Conservation (phyloP, 2,329 filamentous ascomycete species). For the Exophiala bonariae region DNA sequence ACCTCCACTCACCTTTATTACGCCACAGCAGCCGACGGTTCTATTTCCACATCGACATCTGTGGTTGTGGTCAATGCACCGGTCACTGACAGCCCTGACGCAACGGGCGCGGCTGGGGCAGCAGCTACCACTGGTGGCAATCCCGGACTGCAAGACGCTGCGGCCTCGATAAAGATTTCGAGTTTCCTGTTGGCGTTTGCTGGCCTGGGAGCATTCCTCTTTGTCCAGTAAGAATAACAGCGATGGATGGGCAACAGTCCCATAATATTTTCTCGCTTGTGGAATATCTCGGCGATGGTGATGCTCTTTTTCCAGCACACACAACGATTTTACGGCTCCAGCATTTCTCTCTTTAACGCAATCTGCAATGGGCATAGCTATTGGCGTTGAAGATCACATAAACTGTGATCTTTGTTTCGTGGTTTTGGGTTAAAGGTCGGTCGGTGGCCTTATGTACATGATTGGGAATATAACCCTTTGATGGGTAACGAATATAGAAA, state of each 20-base stretch:
- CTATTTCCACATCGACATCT: slow-evolving; percentile 43
- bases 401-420: neutral
- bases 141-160: slow-evolving; percentile 43
- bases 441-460: slow-evolving; percentile 10
- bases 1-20: slow-evolving; percentile 43
- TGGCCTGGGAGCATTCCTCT: slow-evolving; percentile 12
- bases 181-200: slow-evolving; percentile 8
- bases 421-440: too few species aligned
- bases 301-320: slow-evolving; percentile 12
- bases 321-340: slow-evolving; percentile 25
- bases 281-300: neutral
- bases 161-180: slow-evolving; percentile 30
- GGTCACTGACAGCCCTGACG: slow-evolving; percentile 28
- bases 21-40: slow-evolving; percentile 44
- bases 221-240: slow-evolving; percentile 13
- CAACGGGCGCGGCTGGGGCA: slow-evolving; percentile 24
- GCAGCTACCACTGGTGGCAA: slow-evolving; percentile 27
- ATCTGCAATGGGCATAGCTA: slow-evolving; percentile 25
- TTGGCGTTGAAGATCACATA: slow-evolving; percentile 15
- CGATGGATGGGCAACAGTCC: too few species aligned
- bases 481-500: slow-evolving; percentile 3
- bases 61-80: slow-evolving; percentile 45
- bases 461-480: neutral
- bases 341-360: slow-evolving; percentile 25
- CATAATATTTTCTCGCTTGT: slow-evolving; percentile 2